Evolutionary conservation across 148 eudicot genomes (phyloP).

Genomic region (Salicornia ramosissima): DNA sequence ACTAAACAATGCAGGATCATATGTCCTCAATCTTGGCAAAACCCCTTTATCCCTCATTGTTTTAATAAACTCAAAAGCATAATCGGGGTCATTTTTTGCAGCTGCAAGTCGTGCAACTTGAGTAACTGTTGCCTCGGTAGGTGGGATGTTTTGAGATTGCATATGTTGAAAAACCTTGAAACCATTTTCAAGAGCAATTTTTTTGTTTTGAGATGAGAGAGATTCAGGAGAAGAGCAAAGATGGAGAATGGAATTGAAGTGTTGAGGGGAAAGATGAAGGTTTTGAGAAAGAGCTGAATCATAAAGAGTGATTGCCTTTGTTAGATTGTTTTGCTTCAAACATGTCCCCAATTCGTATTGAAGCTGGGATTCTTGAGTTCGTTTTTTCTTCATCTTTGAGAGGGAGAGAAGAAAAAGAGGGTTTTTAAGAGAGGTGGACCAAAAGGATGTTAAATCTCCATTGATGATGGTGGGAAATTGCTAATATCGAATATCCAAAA

Average conservation of each 20-base stretch:
- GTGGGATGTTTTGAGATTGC: conserved; percentile 37
- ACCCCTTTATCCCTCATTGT: conserved; percentile 28
- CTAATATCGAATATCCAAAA: too few relatives aligned
- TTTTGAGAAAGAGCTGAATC: conserved; percentile 42
- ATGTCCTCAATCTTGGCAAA: conserved; percentile 64
- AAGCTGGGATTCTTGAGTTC: conserved; percentile 43
- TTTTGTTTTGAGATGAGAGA: conserved; percentile 22
- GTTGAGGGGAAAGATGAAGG: conserved; percentile 37
- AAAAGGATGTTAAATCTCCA: neutral
- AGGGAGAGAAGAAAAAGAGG: neutral
- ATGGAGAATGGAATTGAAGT: conserved; percentile 57
- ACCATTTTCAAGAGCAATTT: conserved; percentile 39
- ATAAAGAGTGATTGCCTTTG: conserved; percentile 46
- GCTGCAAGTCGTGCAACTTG: conserved; percentile 62
- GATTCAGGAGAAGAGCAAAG: conserved; percentile 43
- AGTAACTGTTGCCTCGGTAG: conserved; percentile 82
- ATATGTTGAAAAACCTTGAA: conserved; percentile 48
- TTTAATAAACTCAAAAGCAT: conserved; percentile 58
- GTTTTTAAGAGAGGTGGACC: neutral
- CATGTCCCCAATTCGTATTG: conserved; percentile 51
- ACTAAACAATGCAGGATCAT: conserved; percentile 57
- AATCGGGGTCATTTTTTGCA: conserved; percentile 54
- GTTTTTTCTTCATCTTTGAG: conserved; percentile 33
- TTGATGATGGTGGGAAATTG: neutral
- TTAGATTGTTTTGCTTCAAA: conserved; percentile 31